Conservation (phyloP, 805 yeast species). For the Tetrapisispora pingtungensis region DNA sequence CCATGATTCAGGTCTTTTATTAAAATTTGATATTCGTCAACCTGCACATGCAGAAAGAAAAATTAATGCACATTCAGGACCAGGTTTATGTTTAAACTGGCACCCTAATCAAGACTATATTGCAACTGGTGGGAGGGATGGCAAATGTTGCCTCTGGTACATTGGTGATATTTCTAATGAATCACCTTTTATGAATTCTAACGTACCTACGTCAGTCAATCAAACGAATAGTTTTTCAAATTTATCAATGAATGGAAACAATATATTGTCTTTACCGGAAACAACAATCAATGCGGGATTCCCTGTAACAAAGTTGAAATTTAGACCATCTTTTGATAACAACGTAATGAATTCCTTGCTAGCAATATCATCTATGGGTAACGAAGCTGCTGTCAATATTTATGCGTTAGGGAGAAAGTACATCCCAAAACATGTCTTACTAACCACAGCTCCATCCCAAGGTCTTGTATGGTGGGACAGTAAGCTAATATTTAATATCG, state of each 20-base stretch:
- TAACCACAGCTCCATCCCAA: constrained; percentile 22
- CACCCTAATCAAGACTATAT: constrained; percentile 76
- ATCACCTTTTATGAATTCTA: neutral
- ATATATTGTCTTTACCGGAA: constrained; percentile 44
- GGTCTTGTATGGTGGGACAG: constrained; percentile 31
- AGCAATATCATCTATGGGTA: constrained; percentile 64
- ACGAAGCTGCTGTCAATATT: constrained; percentile 55
- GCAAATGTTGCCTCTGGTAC: constrained; percentile 32
- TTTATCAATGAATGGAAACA: constrained; percentile 26
- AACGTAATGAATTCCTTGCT: constrained; percentile 49
- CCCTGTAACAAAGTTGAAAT: constrained; percentile 52
- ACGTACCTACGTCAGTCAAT: neutral
- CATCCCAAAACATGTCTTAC: constrained; percentile 48
- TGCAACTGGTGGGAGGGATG: constrained; percentile 89
- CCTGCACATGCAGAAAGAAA: constrained; percentile 54
- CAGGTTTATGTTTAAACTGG: constrained; percentile 81
- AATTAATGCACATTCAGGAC: constrained; percentile 83
- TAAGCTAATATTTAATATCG: constrained; percentile 25
- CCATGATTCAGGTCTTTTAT: constrained; percentile 82
- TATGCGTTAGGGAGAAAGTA: constrained; percentile 63
- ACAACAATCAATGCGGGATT: constrained; percentile 63
- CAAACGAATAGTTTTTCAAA: neutral
- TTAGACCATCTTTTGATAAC: constrained; percentile 23
- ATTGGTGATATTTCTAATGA: constrained; percentile 19
- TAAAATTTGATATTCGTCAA: constrained; percentile 75